A percentile compares a stretch with the other conserved stretches of the same genome.
These are phyloP conservation scores for Paecilomyces formosus DNA, from an alignment of 2,329 filamentous ascomycete species.

Conservation along the genomic window DNA sequence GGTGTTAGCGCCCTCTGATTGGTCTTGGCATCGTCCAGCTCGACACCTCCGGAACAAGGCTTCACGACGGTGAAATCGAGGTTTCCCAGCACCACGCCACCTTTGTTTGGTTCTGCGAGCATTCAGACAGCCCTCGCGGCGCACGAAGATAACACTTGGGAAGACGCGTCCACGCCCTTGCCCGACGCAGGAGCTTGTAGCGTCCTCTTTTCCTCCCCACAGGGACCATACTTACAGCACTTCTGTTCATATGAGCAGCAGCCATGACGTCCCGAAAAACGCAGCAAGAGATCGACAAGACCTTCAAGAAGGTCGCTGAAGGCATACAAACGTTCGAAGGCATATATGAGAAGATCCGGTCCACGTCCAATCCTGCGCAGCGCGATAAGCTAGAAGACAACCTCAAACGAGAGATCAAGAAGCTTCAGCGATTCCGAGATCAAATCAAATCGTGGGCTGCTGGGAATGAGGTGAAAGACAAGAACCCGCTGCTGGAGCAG, in stretches of 20 bases:
- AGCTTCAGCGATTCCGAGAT: constrained; percentile 91
- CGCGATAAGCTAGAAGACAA: constrained; percentile 98
- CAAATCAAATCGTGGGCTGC: constrained; percentile 99
- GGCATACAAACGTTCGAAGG: constrained; percentile 85
- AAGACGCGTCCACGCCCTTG: background rate
- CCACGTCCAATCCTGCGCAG: constrained; percentile 84
- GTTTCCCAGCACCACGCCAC: constrained; percentile 1
- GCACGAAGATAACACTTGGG: background rate
- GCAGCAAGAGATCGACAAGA: constrained; percentile 97
- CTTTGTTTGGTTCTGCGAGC: background rate
- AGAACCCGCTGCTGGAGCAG: constrained; percentile 87
- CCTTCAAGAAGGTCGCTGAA: constrained; percentile 97
- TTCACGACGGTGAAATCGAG: background rate
- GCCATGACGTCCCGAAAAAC: constrained; percentile 93
- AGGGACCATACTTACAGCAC: background rate
- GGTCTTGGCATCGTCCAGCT: constrained; percentile 3
- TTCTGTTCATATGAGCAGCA: constrained; percentile 13
- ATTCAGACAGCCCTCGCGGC: background rate
- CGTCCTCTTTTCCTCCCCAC: constrained; percentile 7
- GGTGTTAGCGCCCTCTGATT: constrained; percentile 1
- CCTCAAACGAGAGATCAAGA: constrained; percentile 99
- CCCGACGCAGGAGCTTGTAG: constrained; percentile 1
- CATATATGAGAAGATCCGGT: constrained; percentile 97
- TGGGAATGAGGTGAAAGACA: constrained; percentile 99
- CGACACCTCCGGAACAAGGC: background rate